Base-by-base conservation (phyloP, 495 filamentous ascomycete species). In the Astrothelium macrocarpum region DNA sequence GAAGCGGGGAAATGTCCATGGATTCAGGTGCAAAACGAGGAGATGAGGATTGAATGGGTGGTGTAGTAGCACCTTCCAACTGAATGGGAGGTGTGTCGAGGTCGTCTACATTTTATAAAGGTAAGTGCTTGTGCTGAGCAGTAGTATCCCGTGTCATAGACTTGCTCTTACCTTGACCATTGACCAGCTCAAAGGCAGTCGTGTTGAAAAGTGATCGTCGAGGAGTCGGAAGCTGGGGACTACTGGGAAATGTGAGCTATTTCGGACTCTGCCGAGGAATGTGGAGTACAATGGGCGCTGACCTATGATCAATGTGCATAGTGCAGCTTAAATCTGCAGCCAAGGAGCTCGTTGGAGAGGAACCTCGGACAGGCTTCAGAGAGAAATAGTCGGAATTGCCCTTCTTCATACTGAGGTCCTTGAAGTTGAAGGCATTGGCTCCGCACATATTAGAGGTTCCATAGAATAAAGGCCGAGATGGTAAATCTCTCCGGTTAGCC, bases 301-400 rank as follows among this genome's bases (percentile, higher is more conserved):
- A 96, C 92, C 90, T 95, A 67, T 87, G 86, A 72, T 96, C 91
- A 70, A 96, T 86, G 67, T 91, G 91, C 70, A 97, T 96, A 79
- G 97, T 98, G 73, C 95, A 91, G 53, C 91, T 96, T 68, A 97
- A 81, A 74, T 97, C 94, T 53, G 91, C 91, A 25, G 91, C 93
- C 65, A 98, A 77, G 70, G 89, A 94, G 1, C 90, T 85, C 32
- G 90, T 89, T 10, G 94, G 94, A 43, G 94, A 98, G 9, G 94
- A 95, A 29, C 90, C 90, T 60, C 85, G 85, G 63, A 90, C 78
- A 28, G 84, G 80, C 68, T 88, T 88, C 67, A 87, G 75, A 65
- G 78, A 82, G 78, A 95, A 95, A 78, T 93, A 96, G 68, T 95
- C 93, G 60, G 78, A 72, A 20, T 74, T 64, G 36, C 73, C 78